phyloP scores from a whole-genome alignment of 2,329 filamentous ascomycete genomes.

The Nectriaceae sp. region DNA sequence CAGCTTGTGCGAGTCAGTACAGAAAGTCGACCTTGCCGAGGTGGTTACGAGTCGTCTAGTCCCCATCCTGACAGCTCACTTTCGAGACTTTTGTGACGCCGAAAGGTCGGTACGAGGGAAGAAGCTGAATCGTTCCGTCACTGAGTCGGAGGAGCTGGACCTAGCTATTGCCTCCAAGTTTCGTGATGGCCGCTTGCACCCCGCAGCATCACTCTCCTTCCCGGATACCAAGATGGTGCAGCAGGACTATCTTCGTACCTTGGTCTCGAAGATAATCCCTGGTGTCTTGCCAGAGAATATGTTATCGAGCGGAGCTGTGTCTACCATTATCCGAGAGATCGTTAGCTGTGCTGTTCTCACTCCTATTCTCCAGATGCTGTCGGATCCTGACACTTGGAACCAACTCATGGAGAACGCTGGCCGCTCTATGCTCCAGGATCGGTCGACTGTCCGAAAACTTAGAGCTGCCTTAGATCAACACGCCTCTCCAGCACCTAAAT shows the following conservation, averaged over 20 bases:
- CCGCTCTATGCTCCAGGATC: constrained; percentile 85
- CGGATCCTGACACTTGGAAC: constrained; percentile 97
- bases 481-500: constrained; percentile 75
- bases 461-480: constrained; percentile 92
- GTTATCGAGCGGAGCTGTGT: constrained; percentile 78
- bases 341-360: constrained; percentile 89
- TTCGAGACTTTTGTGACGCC: constrained; percentile 88
- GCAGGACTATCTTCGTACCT: constrained; percentile 81
- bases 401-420: constrained; percentile 90
- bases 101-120: constrained; percentile 84
- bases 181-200: constrained; percentile 82
- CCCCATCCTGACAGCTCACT: constrained; percentile 84
- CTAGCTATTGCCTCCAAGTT: constrained; percentile 95
- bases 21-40: constrained; percentile 80
- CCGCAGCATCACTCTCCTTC: constrained; percentile 79
- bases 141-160: constrained; percentile 94
- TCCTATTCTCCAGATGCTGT: constrained; percentile 76
- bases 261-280: constrained; percentile 73
- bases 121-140: constrained; percentile 85
- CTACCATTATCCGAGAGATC: constrained; percentile 81
- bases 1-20: constrained; percentile 70
- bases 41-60: constrained; percentile 79
- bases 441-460: constrained; percentile 90
- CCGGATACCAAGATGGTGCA: constrained; percentile 83
- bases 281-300: constrained; percentile 72